Conservation (phyloP, 2,329 filamentous ascomycete genomes). For the Neophaeococcomyces aloes region DNA sequence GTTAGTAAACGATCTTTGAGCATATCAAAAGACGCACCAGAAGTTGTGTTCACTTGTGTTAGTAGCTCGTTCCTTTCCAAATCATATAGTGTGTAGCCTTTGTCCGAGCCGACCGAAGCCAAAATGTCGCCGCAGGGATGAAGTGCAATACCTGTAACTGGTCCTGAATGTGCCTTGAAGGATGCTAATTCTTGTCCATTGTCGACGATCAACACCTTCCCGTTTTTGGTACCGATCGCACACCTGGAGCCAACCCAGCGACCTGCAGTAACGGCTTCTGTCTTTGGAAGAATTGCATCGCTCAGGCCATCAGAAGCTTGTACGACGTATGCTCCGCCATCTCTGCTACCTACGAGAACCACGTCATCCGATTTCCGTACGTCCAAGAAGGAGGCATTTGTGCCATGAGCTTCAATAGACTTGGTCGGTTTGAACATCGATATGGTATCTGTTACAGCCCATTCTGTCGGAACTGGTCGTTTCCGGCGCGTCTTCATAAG, state of each 20-base stretch:
- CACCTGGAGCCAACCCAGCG: constrained; percentile 53
- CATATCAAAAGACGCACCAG: constrained; percentile 48
- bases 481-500: constrained; percentile 83
- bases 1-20: constrained; percentile 11
- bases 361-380: constrained; percentile 52
- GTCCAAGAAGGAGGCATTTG: constrained; percentile 48
- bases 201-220: constrained; percentile 70
- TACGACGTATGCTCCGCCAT: constrained; percentile 71
- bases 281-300: constrained; percentile 36
- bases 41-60: constrained; percentile 68
- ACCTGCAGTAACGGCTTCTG: constrained; percentile 55
- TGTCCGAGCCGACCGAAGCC: constrained; percentile 80
- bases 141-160: constrained; percentile 63
- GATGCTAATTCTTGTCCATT: constrained; percentile 57
- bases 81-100: constrained; percentile 87
- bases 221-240: constrained; percentile 62
- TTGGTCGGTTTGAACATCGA: constrained; percentile 45
- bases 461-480: constrained; percentile 71
- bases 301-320: constrained; percentile 33
- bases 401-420: constrained; percentile 48
- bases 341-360: constrained; percentile 63
- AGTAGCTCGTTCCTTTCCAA: constrained; percentile 56
- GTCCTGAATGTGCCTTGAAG: constrained; percentile 72
- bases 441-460: constrained; percentile 68
- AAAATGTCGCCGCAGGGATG: constrained; percentile 77